Evolutionary conservation across 371 early-diverging fungal genomes (phyloP).

Genomic region (Rhizopus arrhizus): DNA sequence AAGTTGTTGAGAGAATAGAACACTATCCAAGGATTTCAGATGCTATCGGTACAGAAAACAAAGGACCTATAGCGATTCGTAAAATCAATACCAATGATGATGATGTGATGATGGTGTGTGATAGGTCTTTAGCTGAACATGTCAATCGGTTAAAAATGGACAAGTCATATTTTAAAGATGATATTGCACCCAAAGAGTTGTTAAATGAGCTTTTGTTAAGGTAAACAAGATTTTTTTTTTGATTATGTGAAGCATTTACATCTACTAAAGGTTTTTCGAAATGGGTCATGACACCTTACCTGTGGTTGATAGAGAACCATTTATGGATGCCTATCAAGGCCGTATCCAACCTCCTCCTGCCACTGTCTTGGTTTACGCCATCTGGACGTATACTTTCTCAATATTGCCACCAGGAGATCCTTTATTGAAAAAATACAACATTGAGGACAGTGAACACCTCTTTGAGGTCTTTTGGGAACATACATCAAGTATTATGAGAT

Average conservation of each 20-base stretch:
- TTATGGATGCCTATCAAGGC: conserved; percentile 39
- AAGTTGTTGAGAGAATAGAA: conserved; percentile 8
- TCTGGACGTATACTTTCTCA: conserved; percentile 37
- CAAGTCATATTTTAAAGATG: conserved; percentile 17
- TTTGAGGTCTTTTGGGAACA: conserved; percentile 33
- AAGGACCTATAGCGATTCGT: conserved; percentile 15
- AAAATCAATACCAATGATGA: conserved; percentile 39
- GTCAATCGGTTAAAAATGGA: conserved; percentile 23
- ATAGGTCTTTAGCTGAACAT: conserved; percentile 34
- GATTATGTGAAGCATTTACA: background rate
- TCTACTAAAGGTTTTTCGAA: conserved; percentile 11
- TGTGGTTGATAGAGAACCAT: conserved; percentile 36
- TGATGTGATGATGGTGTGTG: conserved; percentile 30
- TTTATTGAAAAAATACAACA: conserved; percentile 24
- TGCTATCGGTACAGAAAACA: background rate
- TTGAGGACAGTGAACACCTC: conserved; percentile 29
- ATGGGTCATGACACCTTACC: conserved; percentile 24
- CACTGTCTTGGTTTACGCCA: conserved; percentile 41
- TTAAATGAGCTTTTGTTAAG: conserved; percentile 27
- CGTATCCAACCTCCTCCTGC: conserved; percentile 35
- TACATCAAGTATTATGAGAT: conserved; percentile 28
- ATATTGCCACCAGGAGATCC: conserved; percentile 32
- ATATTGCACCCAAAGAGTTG: conserved; percentile 32
- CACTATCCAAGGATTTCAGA: conserved; percentile 1
- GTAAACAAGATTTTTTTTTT: conserved; percentile 8